Evolutionary conservation across 2,329 filamentous ascomycete genomes (phyloP).

Genomic region (Pseudogymnoascus sp.): DNA sequence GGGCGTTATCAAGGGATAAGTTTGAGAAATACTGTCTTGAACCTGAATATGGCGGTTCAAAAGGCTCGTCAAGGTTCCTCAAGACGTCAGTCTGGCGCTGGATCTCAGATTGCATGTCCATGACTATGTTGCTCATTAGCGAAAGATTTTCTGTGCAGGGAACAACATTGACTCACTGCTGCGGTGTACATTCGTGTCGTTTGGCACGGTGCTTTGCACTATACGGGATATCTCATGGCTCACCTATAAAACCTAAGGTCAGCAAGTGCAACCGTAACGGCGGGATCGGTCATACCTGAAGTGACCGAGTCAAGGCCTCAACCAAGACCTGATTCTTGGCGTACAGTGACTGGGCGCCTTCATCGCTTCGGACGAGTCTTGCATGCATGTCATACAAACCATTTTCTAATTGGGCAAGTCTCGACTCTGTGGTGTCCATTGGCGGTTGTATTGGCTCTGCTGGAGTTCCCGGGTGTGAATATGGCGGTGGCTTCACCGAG

Average conservation of each 20-base stretch:
- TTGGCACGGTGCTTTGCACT: constrained; percentile 65
- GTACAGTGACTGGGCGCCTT: constrained; percentile 70
- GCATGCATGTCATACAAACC: constrained; percentile 71
- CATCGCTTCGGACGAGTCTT: constrained; percentile 74
- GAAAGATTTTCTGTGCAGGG: constrained; percentile 10
- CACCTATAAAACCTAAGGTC: constrained; percentile 49
- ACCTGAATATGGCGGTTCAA: constrained; percentile 58
- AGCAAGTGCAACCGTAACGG: constrained; percentile 13
- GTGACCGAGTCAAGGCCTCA: constrained; percentile 69
- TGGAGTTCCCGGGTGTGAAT: constrained; percentile 76
- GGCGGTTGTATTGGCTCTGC: constrained; percentile 67
- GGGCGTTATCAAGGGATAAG: constrained; percentile 59
- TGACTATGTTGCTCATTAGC: constrained; percentile 37
- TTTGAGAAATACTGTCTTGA: constrained; percentile 60
- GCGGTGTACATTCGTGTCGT: constrained; percentile 69
- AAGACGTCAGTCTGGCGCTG: constrained; percentile 54
- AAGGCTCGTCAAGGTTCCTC: constrained; percentile 53
- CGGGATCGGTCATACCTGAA: constrained; percentile 44
- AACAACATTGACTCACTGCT: constrained; percentile 57
- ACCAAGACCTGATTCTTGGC: constrained; percentile 74
- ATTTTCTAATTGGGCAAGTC: constrained; percentile 71
- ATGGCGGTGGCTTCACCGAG: constrained; percentile 60
- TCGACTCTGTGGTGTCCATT: constrained; percentile 68
- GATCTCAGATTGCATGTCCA: constrained; percentile 51
- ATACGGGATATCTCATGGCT: constrained; percentile 77